Percentiles rank a stretch among this genome's conserved stretches.
Conservation (phyloP, 2,329 filamentous ascomycete species). For the Incumbomyces delicatus region DNA sequence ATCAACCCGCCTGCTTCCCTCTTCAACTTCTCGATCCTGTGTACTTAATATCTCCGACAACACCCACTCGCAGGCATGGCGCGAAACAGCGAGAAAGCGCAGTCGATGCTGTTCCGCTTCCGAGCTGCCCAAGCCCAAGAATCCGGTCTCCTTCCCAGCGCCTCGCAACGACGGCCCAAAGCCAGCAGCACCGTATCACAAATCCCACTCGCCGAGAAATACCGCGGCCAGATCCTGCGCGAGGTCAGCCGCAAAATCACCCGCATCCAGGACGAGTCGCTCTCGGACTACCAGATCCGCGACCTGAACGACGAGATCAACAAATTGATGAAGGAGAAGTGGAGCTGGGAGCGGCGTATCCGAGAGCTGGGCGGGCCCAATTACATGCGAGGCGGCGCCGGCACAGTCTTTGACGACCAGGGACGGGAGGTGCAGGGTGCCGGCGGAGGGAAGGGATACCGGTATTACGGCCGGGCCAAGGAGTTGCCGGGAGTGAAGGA, state of each 20-base stretch:
- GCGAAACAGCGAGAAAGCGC: slow-evolving; percentile 95
- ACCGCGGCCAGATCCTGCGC: slow-evolving; percentile 94
- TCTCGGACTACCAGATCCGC: slow-evolving; percentile 95
- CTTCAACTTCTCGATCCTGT: no score
- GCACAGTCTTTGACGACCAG: slow-evolving; percentile 62
- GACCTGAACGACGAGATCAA: slow-evolving; percentile 99
- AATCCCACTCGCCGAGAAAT: slow-evolving; percentile 87
- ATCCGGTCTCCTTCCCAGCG: slow-evolving; percentile 88
- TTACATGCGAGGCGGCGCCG: slow-evolving; percentile 66
- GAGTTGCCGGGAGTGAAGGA: slow-evolving; percentile 95
- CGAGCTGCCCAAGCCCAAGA: slow-evolving; percentile 93
- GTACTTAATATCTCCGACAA: no score
- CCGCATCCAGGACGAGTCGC: slow-evolving; percentile 79
- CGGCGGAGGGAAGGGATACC: slow-evolving; percentile 81
- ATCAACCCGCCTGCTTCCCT: no score
- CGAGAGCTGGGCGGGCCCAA: slow-evolving; percentile 92
- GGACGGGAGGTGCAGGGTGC: slow-evolving; percentile 60
- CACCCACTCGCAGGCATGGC: slow-evolving; percentile 46
- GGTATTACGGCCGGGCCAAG: slow-evolving; percentile 82
- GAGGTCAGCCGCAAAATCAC: slow-evolving; percentile 96
- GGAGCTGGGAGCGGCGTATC: slow-evolving; percentile 98
- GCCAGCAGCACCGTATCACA: slow-evolving; percentile 76
- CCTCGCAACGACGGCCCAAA: slow-evolving; percentile 80
- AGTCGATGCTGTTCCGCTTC: slow-evolving; percentile 99
- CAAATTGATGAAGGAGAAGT: slow-evolving; percentile 96